Percentiles rank a stretch among this genome's conserved stretches.
Conservation (phyloP, 2,329 filamentous ascomycete genomes). For the Gnomoniopsis smithogilvyi region DNA sequence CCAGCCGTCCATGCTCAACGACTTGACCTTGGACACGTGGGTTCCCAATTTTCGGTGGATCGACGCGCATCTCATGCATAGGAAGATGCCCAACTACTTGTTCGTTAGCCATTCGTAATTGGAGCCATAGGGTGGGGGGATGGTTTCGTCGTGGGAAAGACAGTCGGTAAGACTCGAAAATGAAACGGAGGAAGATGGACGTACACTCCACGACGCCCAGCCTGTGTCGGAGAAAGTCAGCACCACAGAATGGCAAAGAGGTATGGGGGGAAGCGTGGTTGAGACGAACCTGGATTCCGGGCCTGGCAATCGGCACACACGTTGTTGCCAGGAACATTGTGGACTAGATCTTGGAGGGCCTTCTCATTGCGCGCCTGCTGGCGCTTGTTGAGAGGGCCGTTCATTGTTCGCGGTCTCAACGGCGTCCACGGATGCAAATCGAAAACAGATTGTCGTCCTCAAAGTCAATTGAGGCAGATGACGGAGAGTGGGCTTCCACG, state of each 20-base stretch:
- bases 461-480: background rate
- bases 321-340: constrained; percentile 81
- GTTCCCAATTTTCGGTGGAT: constrained; percentile 96
- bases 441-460: background rate
- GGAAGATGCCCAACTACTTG: constrained; percentile 79
- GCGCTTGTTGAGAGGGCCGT: constrained; percentile 67
- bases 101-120: constrained; percentile 1
- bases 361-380: constrained; percentile 98
- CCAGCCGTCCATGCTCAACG: constrained; percentile 98
- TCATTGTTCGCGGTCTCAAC: constrained; percentile 2
- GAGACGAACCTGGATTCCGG: constrained; percentile 77
- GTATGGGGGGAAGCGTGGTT: constrained; percentile 26
- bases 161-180: background rate
- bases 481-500: background rate
- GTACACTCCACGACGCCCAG: constrained; percentile 96
- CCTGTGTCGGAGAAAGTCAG: constrained; percentile 43
- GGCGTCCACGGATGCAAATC: background rate
- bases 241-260: constrained; percentile 15
- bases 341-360: constrained; percentile 83
- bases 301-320: constrained; percentile 90
- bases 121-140: background rate
- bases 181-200: constrained; percentile 31
- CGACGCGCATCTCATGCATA: constrained; percentile 96
- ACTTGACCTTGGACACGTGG: constrained; percentile 98
- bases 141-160: constrained; percentile 14